phyloP scores from a whole-genome alignment of 2,329 filamentous ascomycete genomes.

The Pseudogymnoascus sp. region DNA sequence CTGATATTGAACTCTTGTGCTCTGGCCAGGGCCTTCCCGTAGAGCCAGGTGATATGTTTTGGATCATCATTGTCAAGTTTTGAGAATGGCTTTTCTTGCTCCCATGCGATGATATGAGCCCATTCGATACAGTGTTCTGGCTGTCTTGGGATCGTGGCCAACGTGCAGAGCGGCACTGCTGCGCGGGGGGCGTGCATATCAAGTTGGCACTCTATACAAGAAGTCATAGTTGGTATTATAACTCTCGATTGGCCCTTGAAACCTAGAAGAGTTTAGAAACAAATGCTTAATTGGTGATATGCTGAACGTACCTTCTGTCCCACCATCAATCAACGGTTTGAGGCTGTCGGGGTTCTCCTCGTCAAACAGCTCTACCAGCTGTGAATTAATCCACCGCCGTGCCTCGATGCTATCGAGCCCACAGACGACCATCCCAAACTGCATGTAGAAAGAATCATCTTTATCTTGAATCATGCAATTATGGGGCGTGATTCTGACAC shows the following conservation, averaged over 20 bases:
- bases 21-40: conserved; percentile 72
- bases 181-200: conserved; percentile 98
- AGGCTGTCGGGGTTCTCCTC: conserved; percentile 73
- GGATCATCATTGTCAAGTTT: conserved; percentile 91
- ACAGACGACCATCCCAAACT: conserved; percentile 90
- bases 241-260: conserved; percentile 97
- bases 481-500: conserved; percentile 87
- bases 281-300: not conserved
- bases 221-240: conserved; percentile 84
- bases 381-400: conserved; percentile 97
- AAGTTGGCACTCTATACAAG: conserved; percentile 95
- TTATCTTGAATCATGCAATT: conserved; percentile 96
- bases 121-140: conserved; percentile 98
- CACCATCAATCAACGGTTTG: conserved; percentile 93
- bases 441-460: conserved; percentile 92
- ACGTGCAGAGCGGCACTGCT: conserved; percentile 92
- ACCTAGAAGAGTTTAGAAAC: conserved; percentile 40
- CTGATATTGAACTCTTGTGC: conserved; percentile 84
- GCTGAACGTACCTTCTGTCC: conserved; percentile 65
- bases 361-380: conserved; percentile 84
- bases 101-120: conserved; percentile 98
- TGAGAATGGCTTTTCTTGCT: conserved; percentile 74
- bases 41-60: conserved; percentile 96
- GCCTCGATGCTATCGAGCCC: conserved; percentile 96
- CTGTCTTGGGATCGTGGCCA: conserved; percentile 92